A percentile compares a stretch with the other conserved stretches of the same genome.
Evolutionary conservation across 495 filamentous ascomycete species (phyloP).

Genomic region (Aspergillus steynii): DNA sequence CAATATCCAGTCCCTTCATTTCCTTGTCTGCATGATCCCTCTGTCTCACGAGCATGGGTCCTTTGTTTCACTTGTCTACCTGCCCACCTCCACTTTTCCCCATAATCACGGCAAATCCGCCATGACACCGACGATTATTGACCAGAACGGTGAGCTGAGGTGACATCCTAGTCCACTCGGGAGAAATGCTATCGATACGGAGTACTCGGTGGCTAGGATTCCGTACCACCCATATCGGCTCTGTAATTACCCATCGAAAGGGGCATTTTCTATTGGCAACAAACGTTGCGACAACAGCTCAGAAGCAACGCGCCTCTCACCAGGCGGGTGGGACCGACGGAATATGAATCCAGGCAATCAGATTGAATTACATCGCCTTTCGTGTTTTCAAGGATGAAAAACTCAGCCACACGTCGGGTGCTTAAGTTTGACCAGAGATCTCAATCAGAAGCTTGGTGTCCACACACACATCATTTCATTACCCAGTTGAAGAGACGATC

Average conservation of each 20-base stretch:
- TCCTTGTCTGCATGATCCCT: background rate
- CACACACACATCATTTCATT: background rate
- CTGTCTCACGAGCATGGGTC: background rate
- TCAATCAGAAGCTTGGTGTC: background rate
- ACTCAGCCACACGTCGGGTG: background rate
- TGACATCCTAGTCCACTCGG: no score
- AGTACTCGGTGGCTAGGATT: no score
- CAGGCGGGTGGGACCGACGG: background rate
- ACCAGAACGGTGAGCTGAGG: background rate
- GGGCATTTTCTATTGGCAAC: no score
- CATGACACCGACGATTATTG: background rate
- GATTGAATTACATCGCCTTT: background rate
- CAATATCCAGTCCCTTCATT: background rate
- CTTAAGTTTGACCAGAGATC: background rate
- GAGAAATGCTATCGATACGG: background rate
- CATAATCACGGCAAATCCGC: background rate
- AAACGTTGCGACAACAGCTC: no score
- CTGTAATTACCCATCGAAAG: no score
- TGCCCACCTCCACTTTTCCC: background rate
- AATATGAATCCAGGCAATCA: background rate
- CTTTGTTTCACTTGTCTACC: background rate
- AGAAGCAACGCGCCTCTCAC: background rate
- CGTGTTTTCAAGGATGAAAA: background rate
- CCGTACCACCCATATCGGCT: no score
- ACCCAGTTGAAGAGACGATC: no score